These are phyloP conservation scores for Phytophthora macrochlamydospora DNA, from an alignment of 352 stramenopile species.

Conservation along the genomic window DNA sequence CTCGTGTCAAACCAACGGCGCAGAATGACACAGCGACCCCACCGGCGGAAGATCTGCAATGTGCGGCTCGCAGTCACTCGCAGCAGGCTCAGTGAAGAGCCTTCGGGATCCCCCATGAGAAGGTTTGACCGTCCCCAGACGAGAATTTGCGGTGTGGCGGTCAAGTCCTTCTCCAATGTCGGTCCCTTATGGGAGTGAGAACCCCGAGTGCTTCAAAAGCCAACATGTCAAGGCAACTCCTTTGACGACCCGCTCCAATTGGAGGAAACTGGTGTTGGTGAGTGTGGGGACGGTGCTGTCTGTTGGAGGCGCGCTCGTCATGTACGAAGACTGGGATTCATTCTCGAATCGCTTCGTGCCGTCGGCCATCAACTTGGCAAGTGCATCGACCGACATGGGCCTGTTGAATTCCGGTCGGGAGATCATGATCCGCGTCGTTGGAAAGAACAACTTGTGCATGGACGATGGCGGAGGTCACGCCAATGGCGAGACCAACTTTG, in stretches of 20 bases:
- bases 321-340: slow-evolving; percentile 25
- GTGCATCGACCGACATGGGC: neutral
- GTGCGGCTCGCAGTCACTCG: too few species aligned
- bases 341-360: neutral
- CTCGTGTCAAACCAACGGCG: too few species aligned
- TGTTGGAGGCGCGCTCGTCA: slow-evolving; percentile 19
- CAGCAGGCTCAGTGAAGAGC: too few species aligned
- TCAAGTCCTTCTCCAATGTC: neutral
- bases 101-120: too few species aligned
- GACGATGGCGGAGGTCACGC: neutral
- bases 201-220: slow-evolving; percentile 13
- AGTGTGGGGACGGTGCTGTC: slow-evolving; percentile 17
- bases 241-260: slow-evolving; percentile 9
- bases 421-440: neutral
- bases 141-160: too few species aligned
- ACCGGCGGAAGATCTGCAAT: too few species aligned
- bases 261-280: slow-evolving; percentile 18
- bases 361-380: neutral
- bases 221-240: slow-evolving; percentile 1
- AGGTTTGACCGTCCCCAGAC: too few species aligned
- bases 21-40: too few species aligned
- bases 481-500: neutral
- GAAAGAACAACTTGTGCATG: neutral
- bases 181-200: slow-evolving; percentile 24
- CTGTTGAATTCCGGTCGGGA: neutral